These are phyloP conservation scores for Acephala macrosclerotiorum DNA, from an alignment of 2,329 filamentous ascomycete genomes.

Conservation along the genomic window DNA sequence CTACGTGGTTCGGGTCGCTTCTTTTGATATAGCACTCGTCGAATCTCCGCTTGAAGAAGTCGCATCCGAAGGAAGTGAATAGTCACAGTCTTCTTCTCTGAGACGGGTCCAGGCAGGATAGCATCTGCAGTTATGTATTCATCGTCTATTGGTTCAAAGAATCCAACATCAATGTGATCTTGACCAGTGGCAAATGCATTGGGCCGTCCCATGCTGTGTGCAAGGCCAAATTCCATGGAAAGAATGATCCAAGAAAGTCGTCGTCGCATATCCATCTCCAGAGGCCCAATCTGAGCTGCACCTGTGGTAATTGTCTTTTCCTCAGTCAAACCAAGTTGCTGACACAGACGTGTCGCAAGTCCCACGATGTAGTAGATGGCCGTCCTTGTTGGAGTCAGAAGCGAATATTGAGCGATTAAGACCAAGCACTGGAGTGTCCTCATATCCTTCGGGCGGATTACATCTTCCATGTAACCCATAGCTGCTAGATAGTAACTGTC, in stretches of 20 bases:
- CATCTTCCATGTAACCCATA: constrained; percentile 81
- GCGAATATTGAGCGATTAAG: constrained; percentile 88
- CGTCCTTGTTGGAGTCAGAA: constrained; percentile 89
- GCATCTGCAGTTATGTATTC: constrained; percentile 81
- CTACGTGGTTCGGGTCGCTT: constrained; percentile 78
- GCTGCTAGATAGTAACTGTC: constrained; percentile 95
- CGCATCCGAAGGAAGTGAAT: constrained; percentile 96
- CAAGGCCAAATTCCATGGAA: constrained; percentile 87
- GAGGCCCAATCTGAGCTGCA: constrained; percentile 64
- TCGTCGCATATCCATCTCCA: constrained; percentile 89
- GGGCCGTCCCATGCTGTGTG: constrained; percentile 87
- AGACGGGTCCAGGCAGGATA: constrained; percentile 74
- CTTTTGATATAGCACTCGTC: constrained; percentile 84
- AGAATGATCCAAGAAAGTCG: constrained; percentile 88
- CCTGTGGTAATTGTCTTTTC: constrained; percentile 83
- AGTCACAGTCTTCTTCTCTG: constrained; percentile 84
- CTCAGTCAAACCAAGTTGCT: constrained; percentile 86
- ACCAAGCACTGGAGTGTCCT: constrained; percentile 89
- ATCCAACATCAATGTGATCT: constrained; percentile 85
- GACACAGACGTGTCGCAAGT: constrained; percentile 84
- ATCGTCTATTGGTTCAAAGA: constrained; percentile 85
- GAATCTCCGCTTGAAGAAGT: constrained; percentile 85
- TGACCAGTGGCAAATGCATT: constrained; percentile 83
- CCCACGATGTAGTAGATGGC: constrained; percentile 95
- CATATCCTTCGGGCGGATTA: constrained; percentile 87